Evolutionary conservation across 345 rosid species (phyloP), one percentile per base, ranked within the genome.

Genomic region (Melaleuca quinquenervia): DNA sequence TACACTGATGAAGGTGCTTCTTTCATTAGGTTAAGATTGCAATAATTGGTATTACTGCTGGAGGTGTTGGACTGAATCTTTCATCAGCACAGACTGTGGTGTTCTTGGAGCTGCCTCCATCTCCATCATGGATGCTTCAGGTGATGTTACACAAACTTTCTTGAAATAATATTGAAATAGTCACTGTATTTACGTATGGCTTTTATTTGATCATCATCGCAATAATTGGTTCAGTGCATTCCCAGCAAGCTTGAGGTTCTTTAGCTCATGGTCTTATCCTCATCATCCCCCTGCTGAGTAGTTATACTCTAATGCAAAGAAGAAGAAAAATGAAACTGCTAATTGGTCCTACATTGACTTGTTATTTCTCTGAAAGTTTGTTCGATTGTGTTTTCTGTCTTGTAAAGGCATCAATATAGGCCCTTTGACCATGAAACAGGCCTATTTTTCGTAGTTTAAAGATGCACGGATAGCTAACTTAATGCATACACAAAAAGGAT

Each of bases 61-160:
- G 98, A 21, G 98, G 99, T 54, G 97, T 95, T 88, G 98, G 99
- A 89, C 98, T 97, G 85, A 92, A 97, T 91, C 93, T 97, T 89
- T 97, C 99, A 75, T 90, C 98, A 45, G 99, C 98, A 11, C 93
- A 92, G 86, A 93, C 92, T 90, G 98, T 97, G 86, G 97, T 95
- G 88, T 97, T 97, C 89, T 82, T 97, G 90, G 99, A 97, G 92
- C 88, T 97, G 91, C 98, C 99, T 85, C 93, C 93, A 87, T 93
- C 97, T 55, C 93, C 98, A 50, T 93, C 98, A 41, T 87, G 94
- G 91, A 92, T 97, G 99, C 98, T 93, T 92, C 99, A 97, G 97
- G 99, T 97, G 76, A 70, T 20, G 7, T 45, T 27, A 64, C 54
- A 15, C 10, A 24, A 86, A 41, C 20, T 64, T 86, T 83, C 62